These are phyloP conservation scores for Populus hybrid DNA, from an alignment of 441 rosid species.

Conservation along the genomic window DNA sequence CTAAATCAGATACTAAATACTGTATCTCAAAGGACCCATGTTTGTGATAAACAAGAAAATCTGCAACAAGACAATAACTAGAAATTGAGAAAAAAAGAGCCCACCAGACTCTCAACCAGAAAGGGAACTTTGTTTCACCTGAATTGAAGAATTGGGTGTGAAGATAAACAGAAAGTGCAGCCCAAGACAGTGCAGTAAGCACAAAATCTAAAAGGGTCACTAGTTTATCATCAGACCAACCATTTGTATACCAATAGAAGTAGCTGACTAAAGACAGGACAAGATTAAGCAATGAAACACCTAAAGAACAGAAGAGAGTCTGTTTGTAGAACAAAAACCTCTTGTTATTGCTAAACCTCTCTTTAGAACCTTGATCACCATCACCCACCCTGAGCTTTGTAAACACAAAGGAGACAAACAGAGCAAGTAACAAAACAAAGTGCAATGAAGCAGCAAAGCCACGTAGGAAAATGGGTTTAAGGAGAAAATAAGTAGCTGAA, in stretches of 20 bases:
- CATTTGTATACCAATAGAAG: conserved; percentile 53
- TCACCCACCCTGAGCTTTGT: conserved; percentile 26
- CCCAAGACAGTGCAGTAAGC: conserved; percentile 62
- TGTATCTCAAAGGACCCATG: conserved; percentile 29
- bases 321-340: conserved; percentile 32
- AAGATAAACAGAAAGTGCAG: conserved; percentile 41
- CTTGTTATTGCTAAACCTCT: conserved; percentile 17
- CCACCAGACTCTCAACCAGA: conserved; percentile 74
- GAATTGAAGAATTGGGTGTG: conserved; percentile 28
- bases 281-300: conserved; percentile 47
- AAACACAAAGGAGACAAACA: conserved; percentile 40
- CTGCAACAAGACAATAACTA: conserved; percentile 56
- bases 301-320: conserved; percentile 46
- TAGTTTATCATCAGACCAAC: conserved; percentile 45
- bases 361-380: conserved; percentile 32
- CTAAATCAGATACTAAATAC: conserved; percentile 23
- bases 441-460: conserved; percentile 50
- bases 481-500: conserved; percentile 36
- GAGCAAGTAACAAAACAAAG: conserved; percentile 44
- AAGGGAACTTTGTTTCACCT: conserved; percentile 34
- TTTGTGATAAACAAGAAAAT: conserved; percentile 33
- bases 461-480: conserved; percentile 41
- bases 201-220: conserved; percentile 56
- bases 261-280: conserved; percentile 41
- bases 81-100: conserved; percentile 50